Conservation (phyloP, 1,284 basidiomycete genomes). For the Volvariella volvacea region DNA sequence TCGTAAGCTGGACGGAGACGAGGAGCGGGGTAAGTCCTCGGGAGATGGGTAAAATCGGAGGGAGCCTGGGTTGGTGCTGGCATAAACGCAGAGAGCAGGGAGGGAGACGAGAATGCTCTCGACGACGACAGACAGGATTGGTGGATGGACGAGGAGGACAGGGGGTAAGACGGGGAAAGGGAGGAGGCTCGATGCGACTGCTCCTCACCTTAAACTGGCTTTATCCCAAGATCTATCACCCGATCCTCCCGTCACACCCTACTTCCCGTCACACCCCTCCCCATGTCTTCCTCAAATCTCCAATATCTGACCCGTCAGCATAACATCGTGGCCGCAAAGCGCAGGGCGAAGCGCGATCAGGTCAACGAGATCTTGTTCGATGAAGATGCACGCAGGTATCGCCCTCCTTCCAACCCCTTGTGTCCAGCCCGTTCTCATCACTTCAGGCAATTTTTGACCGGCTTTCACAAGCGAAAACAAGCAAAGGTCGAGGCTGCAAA, state of each 20-base stretch:
- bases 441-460: conserved; percentile 74
- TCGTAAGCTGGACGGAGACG: conserved; percentile 4
- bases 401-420: conserved; percentile 9
- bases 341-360: conserved; percentile 46
- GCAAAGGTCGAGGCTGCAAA: conserved; percentile 67
- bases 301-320: conserved; percentile 54
- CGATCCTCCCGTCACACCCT: background rate
- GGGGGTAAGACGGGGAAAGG: no score
- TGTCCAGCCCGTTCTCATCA: conserved; percentile 8
- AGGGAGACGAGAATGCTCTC: no score
- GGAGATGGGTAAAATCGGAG: background rate
- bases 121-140: no score
- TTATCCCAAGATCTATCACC: background rate
- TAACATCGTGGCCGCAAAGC: conserved; percentile 55
- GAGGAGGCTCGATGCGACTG: no score
- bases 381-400: conserved; percentile 65
- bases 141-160: no score
- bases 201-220: no score
- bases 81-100: background rate
- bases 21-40: background rate
- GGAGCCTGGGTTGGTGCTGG: background rate
- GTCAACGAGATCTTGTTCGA: conserved; percentile 73
- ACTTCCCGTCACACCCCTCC: background rate
- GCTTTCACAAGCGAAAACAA: conserved; percentile 82
- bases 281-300: conserved; percentile 38